These are phyloP conservation scores for Dictyophora rubrovolvata DNA, from an alignment of 768 basidiomycete species.

Conservation along the genomic window DNA sequence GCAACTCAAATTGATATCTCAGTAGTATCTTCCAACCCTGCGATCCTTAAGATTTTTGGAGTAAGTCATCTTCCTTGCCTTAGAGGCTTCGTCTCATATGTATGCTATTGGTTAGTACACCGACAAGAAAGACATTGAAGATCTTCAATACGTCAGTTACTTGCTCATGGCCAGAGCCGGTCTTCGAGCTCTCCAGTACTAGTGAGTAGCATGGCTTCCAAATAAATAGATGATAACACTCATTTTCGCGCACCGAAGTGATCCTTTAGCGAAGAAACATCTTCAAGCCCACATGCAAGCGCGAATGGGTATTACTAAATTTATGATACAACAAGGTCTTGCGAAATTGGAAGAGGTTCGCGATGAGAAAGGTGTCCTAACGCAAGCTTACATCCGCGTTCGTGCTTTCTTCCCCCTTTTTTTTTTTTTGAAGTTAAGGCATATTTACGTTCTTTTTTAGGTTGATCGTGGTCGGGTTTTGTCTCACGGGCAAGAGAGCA, in stretches of 20 bases:
- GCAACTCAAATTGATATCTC: neutral
- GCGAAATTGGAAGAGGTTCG: constrained; percentile 62
- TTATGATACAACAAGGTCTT: constrained; percentile 62
- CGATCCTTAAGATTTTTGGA: constrained; percentile 74
- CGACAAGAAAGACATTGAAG: constrained; percentile 56
- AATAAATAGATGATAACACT: neutral
- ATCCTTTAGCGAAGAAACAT: constrained; percentile 71
- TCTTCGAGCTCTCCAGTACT: constrained; percentile 69
- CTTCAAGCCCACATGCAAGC: constrained; percentile 82
- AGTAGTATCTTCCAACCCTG: constrained; percentile 60
- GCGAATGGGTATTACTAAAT: constrained; percentile 76
- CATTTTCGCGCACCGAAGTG: constrained; percentile 16
- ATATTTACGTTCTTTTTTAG: constrained; percentile 27
- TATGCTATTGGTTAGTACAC: constrained; percentile 43
- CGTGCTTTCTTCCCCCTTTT: constrained; percentile 19
- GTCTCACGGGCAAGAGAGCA: constrained; percentile 50
- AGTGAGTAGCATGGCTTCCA: constrained; percentile 16
- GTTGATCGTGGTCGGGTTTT: constrained; percentile 65
- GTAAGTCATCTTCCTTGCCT: constrained; percentile 29
- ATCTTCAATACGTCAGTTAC: constrained; percentile 74
- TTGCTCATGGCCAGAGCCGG: constrained; percentile 81
- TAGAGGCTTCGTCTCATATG: neutral
- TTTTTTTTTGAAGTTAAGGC: neutral
- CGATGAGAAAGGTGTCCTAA: constrained; percentile 43
- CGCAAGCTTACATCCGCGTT: constrained; percentile 63